Percentiles rank a stretch among this genome's conserved stretches.
Evolutionary conservation across 352 stramenopile species (phyloP).

Genomic region (Pythium myriotylum): DNA sequence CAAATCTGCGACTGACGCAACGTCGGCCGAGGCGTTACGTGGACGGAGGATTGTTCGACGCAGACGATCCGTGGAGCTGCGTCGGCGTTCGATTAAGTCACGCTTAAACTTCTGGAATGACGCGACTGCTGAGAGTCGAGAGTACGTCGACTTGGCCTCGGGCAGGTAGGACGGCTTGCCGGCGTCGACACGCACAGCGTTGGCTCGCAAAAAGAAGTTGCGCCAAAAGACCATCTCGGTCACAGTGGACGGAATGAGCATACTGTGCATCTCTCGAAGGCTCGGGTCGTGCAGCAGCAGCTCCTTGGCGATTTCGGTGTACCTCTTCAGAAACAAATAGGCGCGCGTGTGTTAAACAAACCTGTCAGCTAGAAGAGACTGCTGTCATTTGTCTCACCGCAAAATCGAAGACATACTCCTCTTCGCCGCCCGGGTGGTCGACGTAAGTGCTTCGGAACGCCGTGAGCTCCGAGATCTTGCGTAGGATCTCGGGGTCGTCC

Average conservation of each 20-base stretch:
- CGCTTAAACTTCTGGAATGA: conserved; percentile 57
- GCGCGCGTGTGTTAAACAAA: not conserved
- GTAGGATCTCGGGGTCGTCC: conserved; percentile 41
- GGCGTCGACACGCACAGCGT: conserved; percentile 43
- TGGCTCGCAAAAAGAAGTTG: conserved; percentile 76
- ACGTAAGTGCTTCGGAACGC: conserved; percentile 68
- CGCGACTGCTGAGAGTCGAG: conserved; percentile 32
- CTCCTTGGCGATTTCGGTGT: conserved; percentile 49
- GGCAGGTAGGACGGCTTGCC: conserved; percentile 52
- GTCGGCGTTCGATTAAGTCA: conserved; percentile 50
- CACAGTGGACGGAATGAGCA: conserved; percentile 47
- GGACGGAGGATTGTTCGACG: conserved; percentile 30
- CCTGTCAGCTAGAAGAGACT: not conserved
- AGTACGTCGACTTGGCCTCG: conserved; percentile 39
- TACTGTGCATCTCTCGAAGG: conserved; percentile 59
- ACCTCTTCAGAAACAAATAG: conserved; percentile 18
- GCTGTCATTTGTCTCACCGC: conserved; percentile 18
- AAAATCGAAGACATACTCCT: conserved; percentile 67
- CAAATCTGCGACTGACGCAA: not conserved
- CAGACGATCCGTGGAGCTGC: conserved; percentile 38
- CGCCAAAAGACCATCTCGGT: conserved; percentile 65
- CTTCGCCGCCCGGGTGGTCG: conserved; percentile 55
- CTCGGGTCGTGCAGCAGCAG: conserved; percentile 61
- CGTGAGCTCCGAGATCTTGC: conserved; percentile 63
- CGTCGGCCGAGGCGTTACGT: not conserved